Evolutionary conservation across 768 basidiomycete genomes (phyloP).

Genomic region (Tricholoma matsutake): DNA sequence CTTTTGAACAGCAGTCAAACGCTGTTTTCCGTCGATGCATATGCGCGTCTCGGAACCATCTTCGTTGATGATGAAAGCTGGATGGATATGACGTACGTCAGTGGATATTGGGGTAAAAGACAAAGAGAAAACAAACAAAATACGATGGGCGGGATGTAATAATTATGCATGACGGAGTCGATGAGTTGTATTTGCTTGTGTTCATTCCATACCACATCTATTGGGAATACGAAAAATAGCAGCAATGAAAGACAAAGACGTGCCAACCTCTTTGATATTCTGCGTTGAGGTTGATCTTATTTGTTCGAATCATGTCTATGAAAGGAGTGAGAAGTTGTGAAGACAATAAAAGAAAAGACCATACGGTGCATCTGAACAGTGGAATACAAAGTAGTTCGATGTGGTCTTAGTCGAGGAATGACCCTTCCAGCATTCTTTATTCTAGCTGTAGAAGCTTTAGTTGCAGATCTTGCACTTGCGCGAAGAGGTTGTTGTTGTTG

Average conservation of each 20-base stretch:
- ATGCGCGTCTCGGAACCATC: slow-evolving; percentile 44
- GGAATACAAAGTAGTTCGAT: slow-evolving; percentile 39
- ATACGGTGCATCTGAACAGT: slow-evolving; percentile 43
- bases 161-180: slow-evolving; percentile 62
- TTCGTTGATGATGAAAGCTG: slow-evolving; percentile 37
- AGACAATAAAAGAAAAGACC: slow-evolving; percentile 5
- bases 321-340: background rate
- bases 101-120: background rate
- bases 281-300: slow-evolving; percentile 53
- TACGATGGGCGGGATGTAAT: slow-evolving; percentile 64
- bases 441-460: slow-evolving; percentile 16
- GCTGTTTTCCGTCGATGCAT: slow-evolving; percentile 75
- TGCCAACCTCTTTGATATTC: slow-evolving; percentile 63
- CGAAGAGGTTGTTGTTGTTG: background rate
- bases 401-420: slow-evolving; percentile 31
- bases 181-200: slow-evolving; percentile 58
- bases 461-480: slow-evolving; percentile 8
- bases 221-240: background rate
- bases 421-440: slow-evolving; percentile 22
- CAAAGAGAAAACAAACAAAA: slow-evolving; percentile 42
- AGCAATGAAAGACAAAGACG: background rate
- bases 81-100: background rate
- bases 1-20: slow-evolving; percentile 64
- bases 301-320: slow-evolving; percentile 46
- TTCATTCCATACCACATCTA: slow-evolving; percentile 66